phyloP scores from a whole-genome alignment of 2,329 filamentous ascomycete genomes.

The Diaporthe eres region DNA sequence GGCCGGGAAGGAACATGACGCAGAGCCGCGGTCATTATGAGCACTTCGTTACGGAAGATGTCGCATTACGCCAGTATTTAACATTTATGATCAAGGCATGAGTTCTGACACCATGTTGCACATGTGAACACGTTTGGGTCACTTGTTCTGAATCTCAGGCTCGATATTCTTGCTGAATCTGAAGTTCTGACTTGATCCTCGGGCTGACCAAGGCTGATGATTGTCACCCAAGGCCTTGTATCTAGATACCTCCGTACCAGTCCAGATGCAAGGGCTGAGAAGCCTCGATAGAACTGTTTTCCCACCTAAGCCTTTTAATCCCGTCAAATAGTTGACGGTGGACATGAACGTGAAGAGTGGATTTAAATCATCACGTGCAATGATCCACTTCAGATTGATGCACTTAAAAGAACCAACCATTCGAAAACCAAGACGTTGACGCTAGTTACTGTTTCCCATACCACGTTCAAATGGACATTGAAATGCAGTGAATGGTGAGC shows the following conservation, averaged over 20 bases:
- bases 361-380: no score
- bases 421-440: no score
- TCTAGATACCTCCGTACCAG: neutral
- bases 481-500: no score
- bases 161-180: neutral
- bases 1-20: neutral
- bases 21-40: neutral
- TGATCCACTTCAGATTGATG: neutral
- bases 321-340: neutral
- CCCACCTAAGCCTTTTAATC: neutral
- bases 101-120: neutral
- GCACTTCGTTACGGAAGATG: neutral
- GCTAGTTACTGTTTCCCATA: no score
- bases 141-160: no score
- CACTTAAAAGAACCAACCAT: neutral
- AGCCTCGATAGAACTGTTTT: neutral
- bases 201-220: neutral
- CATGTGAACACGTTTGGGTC: neutral
- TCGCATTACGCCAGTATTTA: neutral
- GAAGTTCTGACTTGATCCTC: neutral
- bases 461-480: no score
- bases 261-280: neutral
- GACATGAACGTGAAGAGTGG: neutral
- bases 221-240: no score
- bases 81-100: neutral